Evolutionary conservation across 148 eudicot genomes (phyloP).

Genomic region (Diospyros lotus): DNA sequence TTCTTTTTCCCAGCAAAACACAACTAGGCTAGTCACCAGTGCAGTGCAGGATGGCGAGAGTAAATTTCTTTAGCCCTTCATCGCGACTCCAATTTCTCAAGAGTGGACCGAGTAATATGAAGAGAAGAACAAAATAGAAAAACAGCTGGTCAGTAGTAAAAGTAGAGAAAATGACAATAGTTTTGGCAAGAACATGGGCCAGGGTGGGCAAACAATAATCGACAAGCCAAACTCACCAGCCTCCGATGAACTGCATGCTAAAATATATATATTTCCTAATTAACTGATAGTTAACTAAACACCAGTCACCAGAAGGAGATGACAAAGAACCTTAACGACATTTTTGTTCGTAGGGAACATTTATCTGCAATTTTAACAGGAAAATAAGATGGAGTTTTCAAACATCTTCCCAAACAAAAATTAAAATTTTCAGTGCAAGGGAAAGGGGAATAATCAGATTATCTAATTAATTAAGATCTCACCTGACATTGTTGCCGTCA

Average conservation of each 20-base stretch:
- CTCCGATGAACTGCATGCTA: not conserved
- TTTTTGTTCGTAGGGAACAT: not conserved
- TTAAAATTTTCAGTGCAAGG: constrained; percentile 1
- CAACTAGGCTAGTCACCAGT: too few relatives aligned
- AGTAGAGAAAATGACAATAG: not conserved
- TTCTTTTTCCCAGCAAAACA: too few relatives aligned
- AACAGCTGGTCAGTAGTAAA: constrained; percentile 7
- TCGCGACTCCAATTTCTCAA: not conserved
- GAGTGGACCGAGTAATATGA: not conserved
- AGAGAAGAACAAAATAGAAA: constrained; percentile 1
- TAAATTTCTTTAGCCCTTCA: too few relatives aligned
- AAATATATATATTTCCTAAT: not conserved
- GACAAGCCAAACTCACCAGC: not conserved
- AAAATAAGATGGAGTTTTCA: not conserved
- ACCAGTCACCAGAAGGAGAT: not conserved
- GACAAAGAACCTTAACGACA: not conserved
- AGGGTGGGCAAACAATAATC: not conserved
- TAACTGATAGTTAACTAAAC: not conserved
- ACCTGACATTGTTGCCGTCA: constrained; percentile 62
- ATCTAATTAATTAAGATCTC: constrained; percentile 17
- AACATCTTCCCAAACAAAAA: not conserved
- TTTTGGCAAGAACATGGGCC: constrained; percentile 12
- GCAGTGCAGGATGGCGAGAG: too few relatives aligned
- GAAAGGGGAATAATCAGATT: not conserved
- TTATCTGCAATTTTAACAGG: not conserved